These are phyloP conservation scores for Leccinum barrowsii DNA, from an alignment of 768 basidiomycete species.

Conservation along the genomic window DNA sequence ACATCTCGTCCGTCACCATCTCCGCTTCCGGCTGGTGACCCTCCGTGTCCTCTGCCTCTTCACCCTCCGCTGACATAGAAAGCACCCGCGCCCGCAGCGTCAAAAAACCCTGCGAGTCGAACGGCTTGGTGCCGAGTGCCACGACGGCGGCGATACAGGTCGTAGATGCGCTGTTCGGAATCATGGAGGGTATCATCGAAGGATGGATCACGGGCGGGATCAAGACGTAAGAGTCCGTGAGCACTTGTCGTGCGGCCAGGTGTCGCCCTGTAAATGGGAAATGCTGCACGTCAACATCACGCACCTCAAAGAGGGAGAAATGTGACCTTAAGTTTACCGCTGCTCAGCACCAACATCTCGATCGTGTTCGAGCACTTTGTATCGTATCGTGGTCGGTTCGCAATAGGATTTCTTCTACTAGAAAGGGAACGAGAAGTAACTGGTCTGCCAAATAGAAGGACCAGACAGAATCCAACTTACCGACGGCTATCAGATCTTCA, in stretches of 20 bases:
- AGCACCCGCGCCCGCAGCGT: slow-evolving; percentile 74
- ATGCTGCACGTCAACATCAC: background rate
- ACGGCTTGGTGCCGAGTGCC: no score
- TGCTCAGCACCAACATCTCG: slow-evolving; percentile 81
- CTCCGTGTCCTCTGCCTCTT: slow-evolving; percentile 10
- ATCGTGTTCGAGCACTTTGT: slow-evolving; percentile 65
- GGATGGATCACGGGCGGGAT: slow-evolving; percentile 76
- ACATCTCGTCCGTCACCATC: slow-evolving; percentile 39
- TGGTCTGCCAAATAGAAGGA: no score
- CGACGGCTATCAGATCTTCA: slow-evolving; percentile 85
- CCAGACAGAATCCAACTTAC: slow-evolving; percentile 41
- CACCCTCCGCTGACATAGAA: slow-evolving; percentile 32
- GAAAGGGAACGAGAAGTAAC: background rate
- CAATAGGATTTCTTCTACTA: slow-evolving; percentile 84
- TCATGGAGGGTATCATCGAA: slow-evolving; percentile 58
- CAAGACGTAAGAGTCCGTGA: slow-evolving; percentile 88
- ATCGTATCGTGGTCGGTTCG: slow-evolving; percentile 70
- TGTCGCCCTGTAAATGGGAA: slow-evolving; percentile 63
- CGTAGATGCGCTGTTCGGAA: slow-evolving; percentile 27
- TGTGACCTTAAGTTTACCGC: slow-evolving; percentile 78
- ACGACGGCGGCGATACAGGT: no score
- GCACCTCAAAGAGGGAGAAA: background rate
- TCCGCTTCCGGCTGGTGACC: slow-evolving; percentile 31
- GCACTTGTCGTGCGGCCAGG: slow-evolving; percentile 78
- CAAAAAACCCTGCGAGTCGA: slow-evolving; percentile 80